Percentiles rank a stretch among this genome's conserved stretches.
phyloP scores from a whole-genome alignment of 2,329 filamentous ascomycete species.

The Fusarium heterosporum region DNA sequence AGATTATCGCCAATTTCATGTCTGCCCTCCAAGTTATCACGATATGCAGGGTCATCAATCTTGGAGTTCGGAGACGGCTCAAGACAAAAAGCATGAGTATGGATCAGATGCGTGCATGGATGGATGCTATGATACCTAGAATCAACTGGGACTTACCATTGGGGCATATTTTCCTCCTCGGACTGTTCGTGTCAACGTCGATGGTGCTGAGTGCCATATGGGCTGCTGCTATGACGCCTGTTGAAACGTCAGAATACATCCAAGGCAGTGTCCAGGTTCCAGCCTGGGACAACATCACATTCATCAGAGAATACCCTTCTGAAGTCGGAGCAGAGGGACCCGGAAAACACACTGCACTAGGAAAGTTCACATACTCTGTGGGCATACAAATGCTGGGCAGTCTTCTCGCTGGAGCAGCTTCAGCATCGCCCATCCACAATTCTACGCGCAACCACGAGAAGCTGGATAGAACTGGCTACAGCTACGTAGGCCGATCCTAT shows the following conservation, averaged over 20 bases:
- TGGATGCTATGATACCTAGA: slow-evolving; percentile 16
- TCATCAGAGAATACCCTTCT: slow-evolving; percentile 44
- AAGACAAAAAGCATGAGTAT: slow-evolving; percentile 25
- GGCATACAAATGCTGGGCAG: slow-evolving; percentile 39
- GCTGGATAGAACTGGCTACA: slow-evolving; percentile 44
- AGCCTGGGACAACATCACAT: slow-evolving; percentile 31
- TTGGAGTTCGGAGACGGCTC: slow-evolving; percentile 14
- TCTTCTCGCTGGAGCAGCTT: slow-evolving; percentile 39
- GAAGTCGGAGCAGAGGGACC: slow-evolving; percentile 32
- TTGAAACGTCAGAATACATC: slow-evolving; percentile 14
- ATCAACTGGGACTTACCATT: slow-evolving; percentile 29
- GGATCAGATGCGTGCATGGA: slow-evolving; percentile 20
- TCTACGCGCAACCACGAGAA: slow-evolving; percentile 40
- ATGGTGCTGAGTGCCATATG: slow-evolving; percentile 36
- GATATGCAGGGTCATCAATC: slow-evolving; percentile 18
- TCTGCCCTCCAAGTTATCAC: slow-evolving; percentile 1
- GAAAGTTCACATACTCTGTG: slow-evolving; percentile 45
- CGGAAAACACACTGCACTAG: slow-evolving; percentile 29
- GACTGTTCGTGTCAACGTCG: slow-evolving; percentile 13
- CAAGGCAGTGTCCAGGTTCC: slow-evolving; percentile 39
- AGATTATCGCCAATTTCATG: slow-evolving; percentile 18
- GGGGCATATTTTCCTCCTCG: background rate
- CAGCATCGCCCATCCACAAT: slow-evolving; percentile 39
- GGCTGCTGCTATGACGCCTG: slow-evolving; percentile 43
- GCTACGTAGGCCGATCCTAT: slow-evolving; percentile 47